These are phyloP conservation scores for Phytophthora fragariaefolia DNA, from an alignment of 352 stramenopile species.

Conservation along the genomic window DNA sequence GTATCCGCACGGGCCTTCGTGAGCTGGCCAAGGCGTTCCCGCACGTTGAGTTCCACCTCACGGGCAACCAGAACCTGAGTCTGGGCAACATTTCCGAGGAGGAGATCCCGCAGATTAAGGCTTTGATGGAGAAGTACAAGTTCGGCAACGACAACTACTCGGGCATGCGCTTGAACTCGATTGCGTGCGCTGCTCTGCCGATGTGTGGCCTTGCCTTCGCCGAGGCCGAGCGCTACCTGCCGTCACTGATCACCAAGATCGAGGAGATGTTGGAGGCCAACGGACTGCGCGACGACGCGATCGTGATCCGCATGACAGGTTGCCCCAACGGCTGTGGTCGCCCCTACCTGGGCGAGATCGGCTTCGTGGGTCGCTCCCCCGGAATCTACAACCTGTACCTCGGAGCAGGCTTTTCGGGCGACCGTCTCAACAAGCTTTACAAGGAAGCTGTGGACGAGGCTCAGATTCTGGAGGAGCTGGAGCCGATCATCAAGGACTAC, in stretches of 20 bases:
- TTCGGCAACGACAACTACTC: slow-evolving; percentile 90
- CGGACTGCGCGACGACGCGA: slow-evolving; percentile 94
- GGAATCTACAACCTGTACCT: slow-evolving; percentile 98
- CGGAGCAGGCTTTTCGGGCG: slow-evolving; percentile 82
- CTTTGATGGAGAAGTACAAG: slow-evolving; percentile 91
- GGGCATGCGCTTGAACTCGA: slow-evolving; percentile 86
- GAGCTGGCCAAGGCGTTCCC: slow-evolving; percentile 93
- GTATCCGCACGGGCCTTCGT: slow-evolving; percentile 91
- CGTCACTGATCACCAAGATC: slow-evolving; percentile 93
- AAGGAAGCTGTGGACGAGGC: slow-evolving; percentile 82
- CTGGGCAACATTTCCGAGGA: slow-evolving; percentile 93
- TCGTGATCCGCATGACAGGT: slow-evolving; percentile 98
- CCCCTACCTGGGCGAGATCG: slow-evolving; percentile 98
- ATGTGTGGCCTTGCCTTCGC: slow-evolving; percentile 97
- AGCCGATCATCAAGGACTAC: slow-evolving; percentile 84
- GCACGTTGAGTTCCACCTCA: slow-evolving; percentile 94
- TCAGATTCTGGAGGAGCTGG: slow-evolving; percentile 75
- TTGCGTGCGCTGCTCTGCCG: slow-evolving; percentile 96
- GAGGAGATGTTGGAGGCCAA: slow-evolving; percentile 90
- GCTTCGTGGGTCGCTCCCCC: slow-evolving; percentile 96
- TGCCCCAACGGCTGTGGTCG: slow-evolving; percentile 97
- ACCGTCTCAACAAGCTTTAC: slow-evolving; percentile 87
- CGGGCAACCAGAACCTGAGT: slow-evolving; percentile 96
- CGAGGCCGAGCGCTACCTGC: slow-evolving; percentile 96
- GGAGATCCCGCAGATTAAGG: slow-evolving; percentile 92